Evolutionary conservation across 2,329 filamentous ascomycete genomes (phyloP).

Genomic region (Acrodontium crateriforme): DNA sequence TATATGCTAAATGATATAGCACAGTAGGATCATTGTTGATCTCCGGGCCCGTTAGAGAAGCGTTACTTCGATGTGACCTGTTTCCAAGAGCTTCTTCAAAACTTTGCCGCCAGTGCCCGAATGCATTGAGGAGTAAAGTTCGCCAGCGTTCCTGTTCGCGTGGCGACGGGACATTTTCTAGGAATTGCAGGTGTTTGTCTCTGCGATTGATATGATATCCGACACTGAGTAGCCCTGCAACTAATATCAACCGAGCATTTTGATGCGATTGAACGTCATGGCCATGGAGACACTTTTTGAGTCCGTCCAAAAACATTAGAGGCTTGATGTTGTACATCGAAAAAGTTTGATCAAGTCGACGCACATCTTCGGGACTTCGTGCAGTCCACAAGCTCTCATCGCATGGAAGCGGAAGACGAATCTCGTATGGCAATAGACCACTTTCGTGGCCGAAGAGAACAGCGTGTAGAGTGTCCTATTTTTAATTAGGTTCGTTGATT

Average conservation of each 20-base stretch:
- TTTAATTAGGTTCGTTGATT: too few species aligned
- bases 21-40: slow-evolving; percentile 63
- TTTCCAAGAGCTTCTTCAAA: slow-evolving; percentile 66
- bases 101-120: slow-evolving; percentile 81
- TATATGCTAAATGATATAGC: slow-evolving; percentile 80
- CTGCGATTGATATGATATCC: slow-evolving; percentile 95
- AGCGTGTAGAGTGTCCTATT: slow-evolving; percentile 87
- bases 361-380: slow-evolving; percentile 70
- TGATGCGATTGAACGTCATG: slow-evolving; percentile 76
- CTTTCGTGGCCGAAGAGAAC: slow-evolving; percentile 88
- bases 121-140: slow-evolving; percentile 65
- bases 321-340: slow-evolving; percentile 68
- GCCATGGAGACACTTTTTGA: slow-evolving; percentile 74
- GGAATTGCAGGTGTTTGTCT: slow-evolving; percentile 77
- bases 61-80: slow-evolving; percentile 17
- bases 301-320: slow-evolving; percentile 73
- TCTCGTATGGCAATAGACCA: slow-evolving; percentile 47
- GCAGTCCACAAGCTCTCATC: slow-evolving; percentile 86
- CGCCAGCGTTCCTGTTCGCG: slow-evolving; percentile 86
- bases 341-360: slow-evolving; percentile 64
- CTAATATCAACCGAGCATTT: slow-evolving; percentile 78
- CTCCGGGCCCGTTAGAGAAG: too few species aligned
- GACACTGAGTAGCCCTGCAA: slow-evolving; percentile 81
- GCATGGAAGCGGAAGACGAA: slow-evolving; percentile 77
- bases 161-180: slow-evolving; percentile 64